Base-by-base conservation (phyloP, 2,329 filamentous ascomycete genomes). In the Microascus cirrosus region DNA sequence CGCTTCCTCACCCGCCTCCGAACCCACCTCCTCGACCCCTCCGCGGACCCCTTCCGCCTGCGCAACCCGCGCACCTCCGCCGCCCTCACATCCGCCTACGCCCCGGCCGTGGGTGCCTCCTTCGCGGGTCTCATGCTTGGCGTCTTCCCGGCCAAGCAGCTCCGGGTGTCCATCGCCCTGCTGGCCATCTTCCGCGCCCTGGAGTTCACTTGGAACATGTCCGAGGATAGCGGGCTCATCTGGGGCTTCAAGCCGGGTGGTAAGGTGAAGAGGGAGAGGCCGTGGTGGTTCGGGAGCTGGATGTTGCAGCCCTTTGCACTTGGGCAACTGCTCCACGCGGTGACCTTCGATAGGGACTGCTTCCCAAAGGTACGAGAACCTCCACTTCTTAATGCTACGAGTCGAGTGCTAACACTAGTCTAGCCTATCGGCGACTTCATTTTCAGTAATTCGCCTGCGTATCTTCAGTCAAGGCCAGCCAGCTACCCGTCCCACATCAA, bases 51-150 rank as follows among this genome's bases (percentile, higher is more conserved):
- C 0, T 96, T 97, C 71, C 82, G 91, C 15, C 77, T 80, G 59
- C 86, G 93, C 57, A 96, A 97, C 66, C 92, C 92, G 0, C 82
- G 82, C 20, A 82, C 91, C 13, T 81, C 89, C 0, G 77, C 77
- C 22, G 83, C 88, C 0, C 77, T 99, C 59, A 96, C 91, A 0
- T 95, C 90, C 1, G 80, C 81, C 11, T 87, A 91, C 68, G 89
- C 93, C 1, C 93, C 93, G 1, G 91, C 92, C 1, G 79, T 96
- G n/a, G 94, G 93, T 12, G 92, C 93, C 6, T 91, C 89, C 65
- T 71, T 96, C 54, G 90, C 93, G 1, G 93, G 93, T 2, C 80
- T 95, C 55, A 86, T 89, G 55, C 76, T 97, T 20, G 89, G 89
- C 8, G 80, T 95, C 11, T 89, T 84, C 62, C 77, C 93, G 67